Base-by-base conservation (phyloP, 192 early-diverging fungal genomes). In the Paraglomus occultum region DNA sequence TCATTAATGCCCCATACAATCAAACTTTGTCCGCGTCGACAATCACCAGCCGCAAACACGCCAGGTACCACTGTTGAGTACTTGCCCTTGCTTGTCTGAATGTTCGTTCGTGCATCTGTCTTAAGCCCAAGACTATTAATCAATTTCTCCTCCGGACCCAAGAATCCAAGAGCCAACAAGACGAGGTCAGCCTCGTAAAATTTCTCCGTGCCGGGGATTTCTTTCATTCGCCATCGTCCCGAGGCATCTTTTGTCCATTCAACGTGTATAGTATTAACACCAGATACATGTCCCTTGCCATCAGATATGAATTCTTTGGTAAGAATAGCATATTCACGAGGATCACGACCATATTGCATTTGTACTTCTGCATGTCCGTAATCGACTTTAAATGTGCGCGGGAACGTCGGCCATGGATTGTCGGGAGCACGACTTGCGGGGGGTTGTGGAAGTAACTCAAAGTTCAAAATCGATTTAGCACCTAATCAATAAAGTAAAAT, bases 1-100 rank as follows among this genome's bases (percentile, higher is more conserved):
- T 99, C 97, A 77, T 95, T 96, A 79, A 99, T 97, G 74, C 92
- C 97, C 93, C 94, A 96, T 43, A 99, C 97, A 73, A 99, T 94
- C 59, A 99, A 79, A 42, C 85, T 88, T 84, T 96, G 95, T 11
- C 97, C 97, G 20, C 97, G 87, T 52, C 97, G 90, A 79, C 94
- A 96, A 83, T 99, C 97, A 71, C 97, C 97, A 12, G 97, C 97
- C 23, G 97, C 97, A 81, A 88, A 99, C 22, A 99, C 92, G 49
- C 89, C 86, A 17, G 83, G 74, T 15, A 92, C 86, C 18, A 81
- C 82, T 9, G 96, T 97, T 47, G 79, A 73, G 80, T 96, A 99
- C 43, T 76, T 76, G 70, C 87, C 90, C 71, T 87, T 85, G 7
- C 85, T 80, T 0, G 94, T 96, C 51, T 88, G 83, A 71, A 96